Percentiles rank a stretch among this genome's conserved stretches.
These are phyloP conservation scores for Ustilago lituana DNA, from an alignment of 1,284 basidiomycete species.

Conservation along the genomic window DNA sequence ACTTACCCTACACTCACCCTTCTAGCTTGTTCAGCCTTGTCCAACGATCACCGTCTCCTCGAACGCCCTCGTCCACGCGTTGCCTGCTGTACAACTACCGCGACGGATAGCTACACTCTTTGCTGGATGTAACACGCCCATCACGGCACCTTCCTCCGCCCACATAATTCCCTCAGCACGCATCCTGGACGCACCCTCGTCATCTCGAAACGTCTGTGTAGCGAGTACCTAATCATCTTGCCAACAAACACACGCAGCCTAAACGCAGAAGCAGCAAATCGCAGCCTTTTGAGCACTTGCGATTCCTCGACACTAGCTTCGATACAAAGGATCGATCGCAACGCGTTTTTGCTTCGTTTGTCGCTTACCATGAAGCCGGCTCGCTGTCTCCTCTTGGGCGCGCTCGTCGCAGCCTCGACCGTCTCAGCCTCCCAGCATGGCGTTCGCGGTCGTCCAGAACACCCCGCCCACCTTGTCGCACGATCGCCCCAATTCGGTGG, in stretches of 20 bases:
- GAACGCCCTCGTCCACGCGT: background rate
- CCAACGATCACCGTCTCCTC: background rate
- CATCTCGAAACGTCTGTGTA: too few species aligned
- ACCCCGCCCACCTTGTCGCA: slow-evolving; percentile 10
- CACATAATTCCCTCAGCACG: too few species aligned
- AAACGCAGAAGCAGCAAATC: too few species aligned
- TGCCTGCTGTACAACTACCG: background rate
- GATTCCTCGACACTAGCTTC: background rate
- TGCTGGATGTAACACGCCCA: too few species aligned
- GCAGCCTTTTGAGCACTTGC: too few species aligned
- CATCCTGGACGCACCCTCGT: too few species aligned
- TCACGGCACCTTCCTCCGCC: too few species aligned
- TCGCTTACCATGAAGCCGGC: slow-evolving; percentile 27
- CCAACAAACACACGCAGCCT: too few species aligned
- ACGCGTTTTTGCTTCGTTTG: background rate
- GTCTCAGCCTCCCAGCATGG: slow-evolving; percentile 27
- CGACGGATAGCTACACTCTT: background rate
- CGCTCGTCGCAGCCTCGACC: slow-evolving; percentile 25
- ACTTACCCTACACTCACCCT: background rate
- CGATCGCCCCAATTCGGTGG: slow-evolving; percentile 5
- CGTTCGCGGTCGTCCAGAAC: slow-evolving; percentile 19
- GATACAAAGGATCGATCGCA: background rate
- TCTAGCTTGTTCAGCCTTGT: background rate
- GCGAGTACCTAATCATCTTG: too few species aligned
- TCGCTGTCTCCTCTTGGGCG: slow-evolving; percentile 24